Conservation (phyloP, 352 stramenopile genomes). For the Pythium sp. region DNA sequence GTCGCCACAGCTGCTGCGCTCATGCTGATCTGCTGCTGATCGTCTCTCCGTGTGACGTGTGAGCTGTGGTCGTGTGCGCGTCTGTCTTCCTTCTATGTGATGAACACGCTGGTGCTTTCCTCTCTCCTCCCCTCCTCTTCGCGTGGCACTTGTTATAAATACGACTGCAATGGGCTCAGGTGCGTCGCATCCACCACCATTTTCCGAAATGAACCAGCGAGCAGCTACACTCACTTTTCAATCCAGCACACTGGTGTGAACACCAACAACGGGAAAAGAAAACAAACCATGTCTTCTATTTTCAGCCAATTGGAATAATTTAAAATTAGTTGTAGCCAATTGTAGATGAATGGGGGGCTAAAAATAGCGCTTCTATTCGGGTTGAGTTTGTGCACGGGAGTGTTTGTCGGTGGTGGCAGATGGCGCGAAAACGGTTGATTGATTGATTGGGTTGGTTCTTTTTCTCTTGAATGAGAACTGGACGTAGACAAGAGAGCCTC, state of each 20-base stretch:
- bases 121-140: not conserved
- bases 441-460: not conserved
- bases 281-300: not conserved
- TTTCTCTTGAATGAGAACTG: not conserved
- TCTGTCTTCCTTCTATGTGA: not conserved
- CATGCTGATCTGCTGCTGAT: not conserved
- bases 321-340: not conserved
- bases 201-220: slow-evolving; percentile 7
- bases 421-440: not conserved
- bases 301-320: not conserved
- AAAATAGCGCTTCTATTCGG: not conserved
- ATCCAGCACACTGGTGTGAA: not conserved
- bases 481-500: too few relatives aligned
- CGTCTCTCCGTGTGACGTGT: not conserved
- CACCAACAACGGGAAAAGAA: not conserved
- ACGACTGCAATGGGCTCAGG: not conserved
- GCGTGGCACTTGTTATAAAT: slow-evolving; percentile 11
- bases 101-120: not conserved
- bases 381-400: not conserved
- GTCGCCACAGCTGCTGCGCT: slow-evolving; percentile 17
- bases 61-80: not conserved
- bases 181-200: slow-evolving; percentile 7
- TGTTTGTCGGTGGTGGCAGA: not conserved
- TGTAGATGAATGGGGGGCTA: not conserved
- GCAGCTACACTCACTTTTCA: not conserved